Base-by-base conservation (phyloP, 2,329 filamentous ascomycete species). In the Parastagonospora nodorum region DNA sequence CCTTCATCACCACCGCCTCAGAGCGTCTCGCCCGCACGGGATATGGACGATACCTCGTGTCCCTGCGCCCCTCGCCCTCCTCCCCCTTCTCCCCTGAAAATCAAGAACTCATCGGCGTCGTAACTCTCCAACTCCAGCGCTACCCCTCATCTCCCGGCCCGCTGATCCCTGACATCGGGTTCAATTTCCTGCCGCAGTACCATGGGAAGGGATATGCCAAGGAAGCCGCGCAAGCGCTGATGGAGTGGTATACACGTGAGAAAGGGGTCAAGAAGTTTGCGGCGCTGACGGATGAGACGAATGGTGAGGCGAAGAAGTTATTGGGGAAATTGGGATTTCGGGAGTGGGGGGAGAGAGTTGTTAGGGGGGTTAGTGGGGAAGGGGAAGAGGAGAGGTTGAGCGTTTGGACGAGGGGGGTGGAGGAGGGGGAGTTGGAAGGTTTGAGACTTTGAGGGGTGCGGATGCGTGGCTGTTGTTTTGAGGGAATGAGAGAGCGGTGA, bases 21-120 rank as follows among this genome's bases (percentile, higher is more conserved):
- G 47, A 53, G 4, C 37, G 37, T 10, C 56, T 63, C 24, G 48
- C 42, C 10, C 50, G 54, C 27, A 66, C 54, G n/a, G 66, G 66
- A 6, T 70, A 58, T 43, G 68, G 68, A 4, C 62, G 57, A 0
- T 68, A 60, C 24, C 49, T 69, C 2, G 51, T 71, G 15, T 55
- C 46, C n/a, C 48, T 69, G 11, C 60, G 61, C 11, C 31, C 52
- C 24, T 35, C 10, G 4, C 8, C 32, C 3, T 24, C 5, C 11
- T 28, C 19, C 7, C 32, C 44, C 2, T 55, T 48, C 5, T 47
- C 49, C 2, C 15, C 28, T 4, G 42, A 48, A 1, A 35, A 40
- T 8, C 29, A 44, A 5, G 44, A 47, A 5, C 37, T 31, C 12
- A 53, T 63, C 19, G 63, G 52, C 5, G 53, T 45, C 7, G 57